A percentile compares a stretch with the other conserved stretches of the same genome.
These are phyloP conservation scores for Trichoderma semiorbis DNA, from an alignment of 2,329 filamentous ascomycete species.

Conservation along the genomic window DNA sequence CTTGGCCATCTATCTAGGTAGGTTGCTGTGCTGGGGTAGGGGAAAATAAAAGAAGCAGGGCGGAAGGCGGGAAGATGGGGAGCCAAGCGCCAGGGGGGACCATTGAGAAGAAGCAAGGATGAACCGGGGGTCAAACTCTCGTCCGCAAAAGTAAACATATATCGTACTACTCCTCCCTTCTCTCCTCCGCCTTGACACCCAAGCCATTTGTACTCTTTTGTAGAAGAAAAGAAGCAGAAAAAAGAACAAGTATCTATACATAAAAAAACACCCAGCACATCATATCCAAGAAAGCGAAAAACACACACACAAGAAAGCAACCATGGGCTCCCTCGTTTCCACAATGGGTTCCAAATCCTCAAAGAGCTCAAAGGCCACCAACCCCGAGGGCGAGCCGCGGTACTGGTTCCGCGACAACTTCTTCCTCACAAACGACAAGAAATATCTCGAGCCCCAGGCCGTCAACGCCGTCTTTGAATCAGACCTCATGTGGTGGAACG, in stretches of 20 bases:
- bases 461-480: slow-evolving; percentile 55
- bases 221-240: neutral
- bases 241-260: neutral
- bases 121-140: neutral
- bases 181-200: neutral
- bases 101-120: neutral
- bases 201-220: neutral
- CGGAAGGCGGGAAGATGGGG: neutral
- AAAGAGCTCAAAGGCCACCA: slow-evolving; percentile 17
- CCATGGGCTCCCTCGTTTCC: slow-evolving; percentile 16
- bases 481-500: slow-evolving; percentile 60
- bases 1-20: neutral
- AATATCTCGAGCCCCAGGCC: slow-evolving; percentile 50
- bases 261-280: neutral
- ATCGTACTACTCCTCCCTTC: slow-evolving; percentile 4
- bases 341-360: slow-evolving; percentile 23
- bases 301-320: neutral
- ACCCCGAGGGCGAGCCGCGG: slow-evolving; percentile 33
- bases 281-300: neutral
- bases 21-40: neutral
- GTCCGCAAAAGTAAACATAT: neutral
- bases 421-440: slow-evolving; percentile 58
- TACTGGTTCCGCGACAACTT: slow-evolving; percentile 54
- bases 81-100: neutral
- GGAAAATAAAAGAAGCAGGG: slow-evolving; percentile 7